Evolutionary conservation across 768 basidiomycete species (phyloP).

Genomic region (Suillus fuscotomentosus): DNA sequence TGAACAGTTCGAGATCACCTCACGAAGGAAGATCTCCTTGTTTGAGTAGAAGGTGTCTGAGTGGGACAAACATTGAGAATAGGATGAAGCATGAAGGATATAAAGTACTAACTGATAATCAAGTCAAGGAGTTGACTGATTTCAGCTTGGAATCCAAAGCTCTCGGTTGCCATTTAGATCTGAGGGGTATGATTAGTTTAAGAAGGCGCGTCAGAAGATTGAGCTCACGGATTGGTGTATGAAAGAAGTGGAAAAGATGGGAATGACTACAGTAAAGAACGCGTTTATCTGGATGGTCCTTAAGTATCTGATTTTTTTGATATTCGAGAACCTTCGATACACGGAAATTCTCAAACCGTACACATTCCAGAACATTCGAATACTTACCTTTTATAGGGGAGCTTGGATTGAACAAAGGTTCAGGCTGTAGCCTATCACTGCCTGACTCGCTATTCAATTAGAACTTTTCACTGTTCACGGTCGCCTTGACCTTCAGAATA

Average conservation of each 20-base stretch:
- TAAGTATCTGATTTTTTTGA: conserved; percentile 32
- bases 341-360: conserved; percentile 12
- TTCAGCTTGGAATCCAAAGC: conserved; percentile 98
- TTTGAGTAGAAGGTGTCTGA: conserved; percentile 99
- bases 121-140: conserved; percentile 98
- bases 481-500: no score
- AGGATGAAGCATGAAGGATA: conserved; percentile 2
- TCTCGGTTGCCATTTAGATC: conserved; percentile 70
- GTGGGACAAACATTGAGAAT: conserved; percentile 1
- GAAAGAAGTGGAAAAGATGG: conserved; percentile 10
- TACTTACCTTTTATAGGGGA: conserved; percentile 9
- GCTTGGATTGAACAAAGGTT: no score
- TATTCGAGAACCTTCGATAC: conserved; percentile 48
- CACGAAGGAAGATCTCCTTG: conserved; percentile 99
- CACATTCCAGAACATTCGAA: conserved; percentile 37
- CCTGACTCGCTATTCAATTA: no score
- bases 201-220: background rate
- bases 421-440: no score
- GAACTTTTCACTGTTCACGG: no score
- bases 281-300: conserved; percentile 24
- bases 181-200: conserved; percentile 16
- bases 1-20: conserved; percentile 94
- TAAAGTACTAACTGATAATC: conserved; percentile 81
- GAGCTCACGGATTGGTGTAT: conserved; percentile 16
- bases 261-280: conserved; percentile 10